Evolutionary conservation across 108 stramenopile genomes (phyloP), one percentile per base, ranked within the genome.

Genomic region (Pseudonitzschia multistriata): DNA sequence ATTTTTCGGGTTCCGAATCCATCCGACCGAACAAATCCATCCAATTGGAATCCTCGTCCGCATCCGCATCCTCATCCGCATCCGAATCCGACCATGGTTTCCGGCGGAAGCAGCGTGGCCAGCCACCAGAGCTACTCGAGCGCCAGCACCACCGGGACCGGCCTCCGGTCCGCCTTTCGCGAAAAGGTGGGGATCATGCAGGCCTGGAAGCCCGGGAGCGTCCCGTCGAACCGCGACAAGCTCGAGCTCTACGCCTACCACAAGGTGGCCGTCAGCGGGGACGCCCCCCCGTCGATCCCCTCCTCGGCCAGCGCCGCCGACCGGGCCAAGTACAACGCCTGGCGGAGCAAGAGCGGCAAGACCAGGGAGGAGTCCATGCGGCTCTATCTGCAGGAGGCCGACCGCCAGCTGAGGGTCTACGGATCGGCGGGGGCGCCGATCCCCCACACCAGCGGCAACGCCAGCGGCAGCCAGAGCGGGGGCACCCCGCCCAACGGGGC

Each of bases 231-330:
- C 67, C 85, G 90, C 24, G 89, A 94, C 71, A 81, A 86, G 24
- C 74, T 94, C 68, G 93, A 94, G 76, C 78, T 94, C 0, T 94
- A 92, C 70, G 93, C 93, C n/a, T 83, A 91, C 45, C 93, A 94
- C 88, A 94, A 94, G 65, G 90, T 91, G 70, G 82, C 89, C 1
- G 85, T 89, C 5, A 76, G 74, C 34, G 88, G 89, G 17, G 93
- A 94, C 70, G 90, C 90, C 25, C 90, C 90, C 31, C 55, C 56
- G 56, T 74, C 67, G 55, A 73, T 78, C 42, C 59, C 71, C 28
- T 59, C 48, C 50, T 13, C 62, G 2, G 73, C 71, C 24, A 70
- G 66, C n/a, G 82, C 85, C 29, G 73, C 90, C 21, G 93, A 94
- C 71, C 86, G 84, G 53, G 90, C 93, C 55, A 91, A 91, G 74